A percentile compares a stretch with the other conserved stretches of the same genome.
Evolutionary conservation across 2,329 filamentous ascomycete genomes (phyloP).

Genomic region (Ascocoryne sarcoides): DNA sequence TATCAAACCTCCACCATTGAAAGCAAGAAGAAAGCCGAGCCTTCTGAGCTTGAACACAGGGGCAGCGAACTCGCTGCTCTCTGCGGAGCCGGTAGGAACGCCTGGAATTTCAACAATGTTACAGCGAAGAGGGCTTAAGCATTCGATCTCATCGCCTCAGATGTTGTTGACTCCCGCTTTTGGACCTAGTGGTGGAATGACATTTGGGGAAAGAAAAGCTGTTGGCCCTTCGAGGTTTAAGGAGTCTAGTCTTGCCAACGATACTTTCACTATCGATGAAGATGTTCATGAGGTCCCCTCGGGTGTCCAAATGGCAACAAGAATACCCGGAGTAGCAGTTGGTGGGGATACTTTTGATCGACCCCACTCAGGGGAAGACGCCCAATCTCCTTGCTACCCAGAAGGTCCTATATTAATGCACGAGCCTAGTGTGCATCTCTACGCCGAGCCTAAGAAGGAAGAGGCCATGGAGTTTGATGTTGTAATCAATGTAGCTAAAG

Average conservation of each 20-base stretch:
- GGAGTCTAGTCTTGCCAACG: slow-evolving; percentile 20
- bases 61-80: slow-evolving; percentile 40
- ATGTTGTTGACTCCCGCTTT: slow-evolving; percentile 52
- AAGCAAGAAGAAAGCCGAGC: slow-evolving; percentile 61
- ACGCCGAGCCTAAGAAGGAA: slow-evolving; percentile 69
- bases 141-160: slow-evolving; percentile 59
- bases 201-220: slow-evolving; percentile 39
- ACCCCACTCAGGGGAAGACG: slow-evolving; percentile 65
- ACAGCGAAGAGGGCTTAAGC: slow-evolving; percentile 54
- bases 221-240: slow-evolving; percentile 25
- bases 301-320: slow-evolving; percentile 51
- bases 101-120: slow-evolving; percentile 49
- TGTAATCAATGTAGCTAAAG: slow-evolving; percentile 75
- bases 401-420: slow-evolving; percentile 78
- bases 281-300: slow-evolving; percentile 43
- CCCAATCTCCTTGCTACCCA: slow-evolving; percentile 75
- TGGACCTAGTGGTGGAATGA: slow-evolving; percentile 54
- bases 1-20: slow-evolving; percentile 67
- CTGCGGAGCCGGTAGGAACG: slow-evolving; percentile 47
- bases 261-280: slow-evolving; percentile 25
- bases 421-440: slow-evolving; percentile 67
- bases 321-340: slow-evolving; percentile 38
- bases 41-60: slow-evolving; percentile 70
- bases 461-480: slow-evolving; percentile 73
- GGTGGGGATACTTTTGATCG: slow-evolving; percentile 56